These are phyloP conservation scores for Eleusine coracana DNA, from an alignment of 176 grass and related monocot species.

Conservation along the genomic window DNA sequence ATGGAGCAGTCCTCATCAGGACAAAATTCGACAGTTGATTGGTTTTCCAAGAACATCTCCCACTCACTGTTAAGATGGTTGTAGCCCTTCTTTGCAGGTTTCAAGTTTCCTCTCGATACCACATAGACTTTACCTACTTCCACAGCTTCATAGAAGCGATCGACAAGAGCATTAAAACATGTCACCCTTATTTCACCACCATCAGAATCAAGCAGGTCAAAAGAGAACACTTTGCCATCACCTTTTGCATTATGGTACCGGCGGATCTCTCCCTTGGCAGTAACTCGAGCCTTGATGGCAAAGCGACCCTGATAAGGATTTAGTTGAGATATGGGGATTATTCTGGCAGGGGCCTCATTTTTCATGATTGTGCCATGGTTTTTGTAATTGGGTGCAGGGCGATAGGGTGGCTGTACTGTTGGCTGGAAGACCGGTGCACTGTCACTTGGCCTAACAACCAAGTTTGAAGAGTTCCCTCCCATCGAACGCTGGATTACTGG, in stretches of 20 bases:
- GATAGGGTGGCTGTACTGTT: conserved; percentile 72
- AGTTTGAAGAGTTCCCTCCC: conserved; percentile 45
- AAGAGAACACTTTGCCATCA: conserved; percentile 95
- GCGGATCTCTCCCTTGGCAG: conserved; percentile 83
- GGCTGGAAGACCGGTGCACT: conserved; percentile 52
- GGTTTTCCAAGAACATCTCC: conserved; percentile 84
- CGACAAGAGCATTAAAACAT: conserved; percentile 79
- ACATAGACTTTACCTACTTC: conserved; percentile 95
- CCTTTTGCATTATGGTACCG: conserved; percentile 95
- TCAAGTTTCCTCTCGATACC: conserved; percentile 87
- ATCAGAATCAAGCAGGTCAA: conserved; percentile 93
- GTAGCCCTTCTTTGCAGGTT: conserved; percentile 76
- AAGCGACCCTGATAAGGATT: conserved; percentile 96
- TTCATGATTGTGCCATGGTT: conserved; percentile 80
- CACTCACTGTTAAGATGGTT: conserved; percentile 96
- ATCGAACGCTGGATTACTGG: conserved; percentile 40
- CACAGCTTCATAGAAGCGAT: conserved; percentile 83
- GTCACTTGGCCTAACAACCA: conserved; percentile 33
- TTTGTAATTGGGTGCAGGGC: conserved; percentile 77
- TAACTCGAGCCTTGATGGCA: conserved; percentile 93
- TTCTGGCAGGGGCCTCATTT: conserved; percentile 87
- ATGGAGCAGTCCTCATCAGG: conserved; percentile 78
- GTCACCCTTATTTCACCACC: conserved; percentile 84
- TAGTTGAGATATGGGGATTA: conserved; percentile 78
- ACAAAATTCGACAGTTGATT: conserved; percentile 78